Percentiles rank a stretch among this genome's conserved stretches.
phyloP scores from a whole-genome alignment of 768 basidiomycete species.

The Naganishia onofrii region DNA sequence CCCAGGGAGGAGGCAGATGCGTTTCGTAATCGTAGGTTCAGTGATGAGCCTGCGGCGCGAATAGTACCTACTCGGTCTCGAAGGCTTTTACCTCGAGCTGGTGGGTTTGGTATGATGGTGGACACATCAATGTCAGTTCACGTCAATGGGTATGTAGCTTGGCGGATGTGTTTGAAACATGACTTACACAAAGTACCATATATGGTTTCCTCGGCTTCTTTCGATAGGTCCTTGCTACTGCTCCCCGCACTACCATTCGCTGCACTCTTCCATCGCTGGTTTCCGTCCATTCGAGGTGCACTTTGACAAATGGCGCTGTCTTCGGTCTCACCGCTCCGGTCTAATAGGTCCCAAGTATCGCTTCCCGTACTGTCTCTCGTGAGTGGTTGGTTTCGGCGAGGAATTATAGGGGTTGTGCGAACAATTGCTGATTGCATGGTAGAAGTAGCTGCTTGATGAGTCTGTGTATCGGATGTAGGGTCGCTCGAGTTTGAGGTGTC shows the following conservation, averaged over 20 bases:
- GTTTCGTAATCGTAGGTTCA: constrained; percentile 10
- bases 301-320: too few relatives aligned
- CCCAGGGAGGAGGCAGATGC: constrained; percentile 9
- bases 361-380: background rate
- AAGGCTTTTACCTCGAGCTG: constrained; percentile 6
- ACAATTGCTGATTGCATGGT: too few relatives aligned
- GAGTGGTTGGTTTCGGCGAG: background rate
- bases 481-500: background rate
- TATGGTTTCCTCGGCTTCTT: background rate
- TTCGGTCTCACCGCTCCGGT: background rate
- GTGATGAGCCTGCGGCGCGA: background rate
- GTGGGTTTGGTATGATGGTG: too few relatives aligned
- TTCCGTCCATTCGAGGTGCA: background rate
- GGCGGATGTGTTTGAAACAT: too few relatives aligned
- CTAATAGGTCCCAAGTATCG: constrained; percentile 1
- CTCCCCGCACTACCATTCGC: background rate
- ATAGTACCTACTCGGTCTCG: constrained; percentile 4
- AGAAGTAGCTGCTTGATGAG: too few relatives aligned
- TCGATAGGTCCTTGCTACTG: background rate
- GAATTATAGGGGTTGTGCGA: too few relatives aligned
- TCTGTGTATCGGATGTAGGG: too few relatives aligned
- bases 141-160: too few relatives aligned
- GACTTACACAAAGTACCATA: background rate
- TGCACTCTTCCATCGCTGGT: constrained; percentile 6
- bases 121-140: too few relatives aligned